Evolutionary conservation across 2,329 filamentous ascomycete species (phyloP).

Genomic region (Dactylellina sp.): DNA sequence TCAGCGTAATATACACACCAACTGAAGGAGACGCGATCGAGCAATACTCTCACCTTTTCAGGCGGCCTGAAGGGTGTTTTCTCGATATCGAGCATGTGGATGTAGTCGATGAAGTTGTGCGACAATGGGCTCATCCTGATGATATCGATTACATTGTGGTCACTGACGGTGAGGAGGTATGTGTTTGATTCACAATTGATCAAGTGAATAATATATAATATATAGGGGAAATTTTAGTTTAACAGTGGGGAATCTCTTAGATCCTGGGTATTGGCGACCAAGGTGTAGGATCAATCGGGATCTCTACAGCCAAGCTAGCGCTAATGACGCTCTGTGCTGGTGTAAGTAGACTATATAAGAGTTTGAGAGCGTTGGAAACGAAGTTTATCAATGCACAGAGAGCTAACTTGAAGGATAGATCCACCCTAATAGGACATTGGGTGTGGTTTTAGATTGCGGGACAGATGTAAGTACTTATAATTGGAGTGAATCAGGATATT

Average conservation of each 20-base stretch:
- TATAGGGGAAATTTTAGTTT: too few species aligned
- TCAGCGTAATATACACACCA: slow-evolving; percentile 88
- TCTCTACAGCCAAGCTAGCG: slow-evolving; percentile 84
- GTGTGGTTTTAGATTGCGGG: slow-evolving; percentile 86
- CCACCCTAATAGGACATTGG: slow-evolving; percentile 68
- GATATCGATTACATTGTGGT: slow-evolving; percentile 91
- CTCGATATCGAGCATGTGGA: slow-evolving; percentile 67
- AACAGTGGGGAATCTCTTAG: slow-evolving; percentile 59
- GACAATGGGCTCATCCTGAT: slow-evolving; percentile 75
- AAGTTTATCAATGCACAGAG: too few species aligned
- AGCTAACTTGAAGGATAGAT: slow-evolving; percentile 41
- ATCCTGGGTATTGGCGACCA: slow-evolving; percentile 92
- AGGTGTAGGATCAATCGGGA: slow-evolving; percentile 84
- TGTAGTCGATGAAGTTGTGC: slow-evolving; percentile 55
- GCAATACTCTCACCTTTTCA: slow-evolving; percentile 82
- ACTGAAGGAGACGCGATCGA: slow-evolving; percentile 90
- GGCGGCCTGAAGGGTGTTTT: slow-evolving; percentile 83
- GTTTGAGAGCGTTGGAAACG: too few species aligned
- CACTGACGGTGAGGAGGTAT: slow-evolving; percentile 69
- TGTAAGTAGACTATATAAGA: slow-evolving; percentile 73
- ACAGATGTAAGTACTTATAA: slow-evolving; percentile 70
- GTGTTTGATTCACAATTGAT: too few species aligned
- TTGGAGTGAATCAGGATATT: not conserved
- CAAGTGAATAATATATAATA: too few species aligned
- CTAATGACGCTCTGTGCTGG: slow-evolving; percentile 88